Evolutionary conservation across 2,329 filamentous ascomycete species (phyloP).

Genomic region (Epichloe elymi): DNA sequence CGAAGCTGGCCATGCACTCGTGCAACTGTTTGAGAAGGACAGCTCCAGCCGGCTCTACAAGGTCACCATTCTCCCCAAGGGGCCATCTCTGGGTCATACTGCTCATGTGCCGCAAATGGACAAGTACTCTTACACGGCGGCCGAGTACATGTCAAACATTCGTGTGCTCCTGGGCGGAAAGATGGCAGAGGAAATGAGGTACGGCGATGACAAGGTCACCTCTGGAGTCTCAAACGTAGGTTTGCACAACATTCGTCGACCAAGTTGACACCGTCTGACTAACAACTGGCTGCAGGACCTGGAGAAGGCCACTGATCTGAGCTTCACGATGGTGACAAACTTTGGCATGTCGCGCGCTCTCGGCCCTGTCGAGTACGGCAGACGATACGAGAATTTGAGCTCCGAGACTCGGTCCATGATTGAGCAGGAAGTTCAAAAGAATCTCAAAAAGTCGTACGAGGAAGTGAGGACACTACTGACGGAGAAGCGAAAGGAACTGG

Average conservation of each 20-base stretch:
- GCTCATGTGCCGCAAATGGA: conserved; percentile 83
- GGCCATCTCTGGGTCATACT: conserved; percentile 74
- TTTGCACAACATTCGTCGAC: conserved; percentile 7
- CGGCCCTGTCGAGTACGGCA: conserved; percentile 78
- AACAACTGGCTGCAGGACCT: conserved; percentile 52
- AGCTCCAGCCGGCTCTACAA: conserved; percentile 77
- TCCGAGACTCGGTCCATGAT: conserved; percentile 77
- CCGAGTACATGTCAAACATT: conserved; percentile 68
- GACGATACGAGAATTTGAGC: conserved; percentile 69
- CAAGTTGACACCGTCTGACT: conserved; percentile 7
- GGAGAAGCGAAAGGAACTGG: conserved; percentile 69
- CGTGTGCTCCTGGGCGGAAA: conserved; percentile 77
- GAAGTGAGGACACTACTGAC: conserved; percentile 61
- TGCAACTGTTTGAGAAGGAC: conserved; percentile 65
- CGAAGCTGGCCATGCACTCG: conserved; percentile 88
- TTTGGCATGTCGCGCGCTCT: conserved; percentile 82
- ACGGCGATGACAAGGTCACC: conserved; percentile 81
- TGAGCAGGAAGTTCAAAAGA: conserved; percentile 73
- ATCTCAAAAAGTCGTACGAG: conserved; percentile 68
- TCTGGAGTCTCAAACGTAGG: conserved; percentile 70
- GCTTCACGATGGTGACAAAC: conserved; percentile 76
- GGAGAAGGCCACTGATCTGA: conserved; percentile 63
- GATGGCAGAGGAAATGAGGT: conserved; percentile 82
- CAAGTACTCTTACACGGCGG: conserved; percentile 77
- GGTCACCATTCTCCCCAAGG: conserved; percentile 89